These are phyloP conservation scores for Magnolia changhungtana DNA, from an alignment of 164 flowering plant genomes.

Conservation along the genomic window DNA sequence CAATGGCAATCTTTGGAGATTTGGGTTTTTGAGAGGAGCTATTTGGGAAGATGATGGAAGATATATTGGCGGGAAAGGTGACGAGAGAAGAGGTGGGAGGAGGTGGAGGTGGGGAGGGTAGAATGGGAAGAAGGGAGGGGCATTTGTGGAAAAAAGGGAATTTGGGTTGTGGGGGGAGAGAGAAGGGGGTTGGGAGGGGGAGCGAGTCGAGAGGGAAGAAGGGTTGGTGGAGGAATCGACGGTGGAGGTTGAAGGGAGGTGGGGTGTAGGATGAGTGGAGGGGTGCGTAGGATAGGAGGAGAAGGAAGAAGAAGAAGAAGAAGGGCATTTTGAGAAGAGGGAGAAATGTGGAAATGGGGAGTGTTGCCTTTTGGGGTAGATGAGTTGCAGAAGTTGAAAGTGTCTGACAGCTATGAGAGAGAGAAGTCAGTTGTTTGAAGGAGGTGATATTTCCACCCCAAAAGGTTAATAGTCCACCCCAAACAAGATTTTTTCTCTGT, in stretches of 20 bases:
- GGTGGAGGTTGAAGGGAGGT: slow-evolving; percentile 5
- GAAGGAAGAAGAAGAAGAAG: slow-evolving; percentile 21
- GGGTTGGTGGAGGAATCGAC: slow-evolving; percentile 53
- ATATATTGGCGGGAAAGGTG: slow-evolving; percentile 61
- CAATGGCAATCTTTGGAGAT: slow-evolving; percentile 30
- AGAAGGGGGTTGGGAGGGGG: slow-evolving; percentile 37
- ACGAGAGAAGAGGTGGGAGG: slow-evolving; percentile 25
- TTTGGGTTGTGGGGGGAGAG: slow-evolving; percentile 26
- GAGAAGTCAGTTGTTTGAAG: background rate
- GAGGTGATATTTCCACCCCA: background rate
- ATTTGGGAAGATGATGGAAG: slow-evolving; percentile 45
- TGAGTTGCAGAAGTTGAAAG: background rate
- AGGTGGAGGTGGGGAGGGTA: slow-evolving; percentile 48
- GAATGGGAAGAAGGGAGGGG: slow-evolving; percentile 44
- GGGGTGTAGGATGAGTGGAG: background rate
- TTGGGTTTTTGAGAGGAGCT: slow-evolving; percentile 18
- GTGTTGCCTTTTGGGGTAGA: background rate
- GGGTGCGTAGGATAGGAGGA: slow-evolving; percentile 13
- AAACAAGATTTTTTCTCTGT: too few relatives aligned
- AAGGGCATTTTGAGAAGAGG: slow-evolving; percentile 23
- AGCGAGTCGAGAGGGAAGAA: slow-evolving; percentile 33
- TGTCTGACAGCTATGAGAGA: background rate
- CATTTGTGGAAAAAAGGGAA: slow-evolving; percentile 13
- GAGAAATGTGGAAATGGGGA: background rate
- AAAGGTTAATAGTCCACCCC: background rate